Conservation (phyloP, 768 basidiomycete genomes). For the Clavulina sp. region DNA sequence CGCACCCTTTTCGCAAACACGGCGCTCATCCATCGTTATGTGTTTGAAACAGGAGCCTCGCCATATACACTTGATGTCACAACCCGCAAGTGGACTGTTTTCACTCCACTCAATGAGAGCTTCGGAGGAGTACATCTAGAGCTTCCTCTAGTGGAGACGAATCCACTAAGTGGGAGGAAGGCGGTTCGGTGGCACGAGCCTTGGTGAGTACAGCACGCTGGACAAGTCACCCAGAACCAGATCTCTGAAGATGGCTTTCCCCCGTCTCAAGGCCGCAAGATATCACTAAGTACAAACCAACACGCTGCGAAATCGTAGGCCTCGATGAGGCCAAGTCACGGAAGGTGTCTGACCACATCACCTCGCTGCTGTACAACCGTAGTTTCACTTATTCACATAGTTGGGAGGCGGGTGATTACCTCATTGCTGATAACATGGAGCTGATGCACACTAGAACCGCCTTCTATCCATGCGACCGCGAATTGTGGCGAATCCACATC, state of each 20-base stretch:
- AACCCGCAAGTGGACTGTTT: neutral
- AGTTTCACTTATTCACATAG: neutral
- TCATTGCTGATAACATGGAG: slow-evolving; percentile 1
- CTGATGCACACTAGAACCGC: slow-evolving; percentile 1
- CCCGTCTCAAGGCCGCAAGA: neutral
- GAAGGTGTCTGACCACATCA: neutral
- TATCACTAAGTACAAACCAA: neutral
- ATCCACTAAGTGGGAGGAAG: neutral
- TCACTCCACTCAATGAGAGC: neutral
- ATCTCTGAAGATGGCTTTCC: neutral
- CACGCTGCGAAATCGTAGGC: neutral
- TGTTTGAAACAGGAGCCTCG: too few species aligned
- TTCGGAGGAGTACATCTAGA: neutral
- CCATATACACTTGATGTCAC: neutral
- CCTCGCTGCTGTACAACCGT: neutral
- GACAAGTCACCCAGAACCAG: neutral
- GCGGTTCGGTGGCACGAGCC: neutral
- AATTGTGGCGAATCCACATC: neutral
- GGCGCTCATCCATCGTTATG: neutral
- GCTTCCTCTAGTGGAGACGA: neutral
- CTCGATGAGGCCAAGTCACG: neutral
- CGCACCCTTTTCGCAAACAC: neutral
- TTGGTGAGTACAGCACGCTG: neutral
- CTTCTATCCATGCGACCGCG: neutral
- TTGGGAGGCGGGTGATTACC: neutral